These are phyloP conservation scores for Naganishia sp. DNA, from an alignment of 1,284 basidiomycete species.

Conservation along the genomic window DNA sequence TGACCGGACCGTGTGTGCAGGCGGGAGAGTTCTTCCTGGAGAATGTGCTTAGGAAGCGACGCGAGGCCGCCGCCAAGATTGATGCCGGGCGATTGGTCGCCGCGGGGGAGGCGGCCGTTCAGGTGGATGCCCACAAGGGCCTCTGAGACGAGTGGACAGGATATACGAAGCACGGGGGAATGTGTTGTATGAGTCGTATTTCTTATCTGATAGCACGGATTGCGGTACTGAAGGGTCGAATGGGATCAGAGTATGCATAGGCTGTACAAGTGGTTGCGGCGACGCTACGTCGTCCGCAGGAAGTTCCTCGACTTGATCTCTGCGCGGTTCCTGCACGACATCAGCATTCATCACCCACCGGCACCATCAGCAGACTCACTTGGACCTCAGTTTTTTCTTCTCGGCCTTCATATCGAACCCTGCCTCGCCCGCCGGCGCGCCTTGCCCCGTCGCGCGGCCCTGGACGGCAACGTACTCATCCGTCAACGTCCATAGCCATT, in stretches of 20 bases:
- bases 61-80: constrained; percentile 44
- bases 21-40: constrained; percentile 91
- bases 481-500: constrained; percentile 83
- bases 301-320: constrained; percentile 52
- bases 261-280: neutral
- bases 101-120: constrained; percentile 24
- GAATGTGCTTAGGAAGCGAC: constrained; percentile 66
- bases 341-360: neutral
- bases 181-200: constrained; percentile 1
- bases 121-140: constrained; percentile 23
- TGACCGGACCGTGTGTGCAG: constrained; percentile 52
- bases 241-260: neutral
- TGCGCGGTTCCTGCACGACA: constrained; percentile 44
- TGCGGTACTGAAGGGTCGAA: neutral
- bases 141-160: neutral
- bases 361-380: constrained; percentile 41
- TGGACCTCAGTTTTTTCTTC: constrained; percentile 46
- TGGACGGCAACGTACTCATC: constrained; percentile 36
- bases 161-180: no score
- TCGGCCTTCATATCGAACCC: constrained; percentile 43
- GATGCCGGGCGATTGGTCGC: constrained; percentile 43
- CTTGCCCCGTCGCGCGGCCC: constrained; percentile 9
- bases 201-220: neutral
- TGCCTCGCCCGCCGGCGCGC: constrained; percentile 29
- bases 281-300: constrained; percentile 44